A percentile compares a stretch with the other conserved stretches of the same genome.
Evolutionary conservation across 2,329 filamentous ascomycete genomes (phyloP).

Genomic region (Tolypocladium guangdongense): DNA sequence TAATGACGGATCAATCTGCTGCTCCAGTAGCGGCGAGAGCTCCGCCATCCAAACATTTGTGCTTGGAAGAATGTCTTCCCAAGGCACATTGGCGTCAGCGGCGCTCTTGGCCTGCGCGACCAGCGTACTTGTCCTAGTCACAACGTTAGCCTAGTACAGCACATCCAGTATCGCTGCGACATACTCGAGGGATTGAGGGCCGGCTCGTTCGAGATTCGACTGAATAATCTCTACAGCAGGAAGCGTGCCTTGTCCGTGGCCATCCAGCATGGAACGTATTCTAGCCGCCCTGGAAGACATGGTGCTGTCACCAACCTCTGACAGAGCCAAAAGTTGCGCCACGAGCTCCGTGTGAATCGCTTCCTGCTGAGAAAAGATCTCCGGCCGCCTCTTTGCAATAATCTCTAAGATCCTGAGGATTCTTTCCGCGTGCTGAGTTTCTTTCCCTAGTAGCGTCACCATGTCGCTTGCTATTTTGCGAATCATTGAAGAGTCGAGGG

Average conservation of each 20-base stretch:
- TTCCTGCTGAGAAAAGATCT: conserved; percentile 32
- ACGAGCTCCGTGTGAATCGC: conserved; percentile 38
- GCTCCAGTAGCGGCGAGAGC: conserved; percentile 42
- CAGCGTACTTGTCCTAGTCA: conserved; percentile 38
- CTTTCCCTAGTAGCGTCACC: conserved; percentile 20
- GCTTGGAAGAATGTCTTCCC: conserved; percentile 50
- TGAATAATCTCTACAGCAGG: conserved; percentile 42
- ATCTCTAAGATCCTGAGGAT: conserved; percentile 36
- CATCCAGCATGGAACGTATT: conserved; percentile 36
- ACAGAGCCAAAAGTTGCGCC: conserved; percentile 40
- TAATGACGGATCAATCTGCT: conserved; percentile 48
- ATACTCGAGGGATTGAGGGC: conserved; percentile 39
- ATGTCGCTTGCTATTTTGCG: conserved; percentile 23
- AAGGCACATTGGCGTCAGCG: conserved; percentile 13
- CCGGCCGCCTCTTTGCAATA: conserved; percentile 32
- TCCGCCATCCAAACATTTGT: conserved; percentile 54
- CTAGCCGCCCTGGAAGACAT: conserved; percentile 29
- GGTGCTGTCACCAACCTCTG: conserved; percentile 32
- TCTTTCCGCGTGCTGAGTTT: conserved; percentile 14
- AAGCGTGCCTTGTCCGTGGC: conserved; percentile 27
- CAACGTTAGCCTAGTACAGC: background rate
- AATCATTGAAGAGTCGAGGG: conserved; percentile 24
- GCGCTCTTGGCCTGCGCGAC: conserved; percentile 32
- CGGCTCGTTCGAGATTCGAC: conserved; percentile 40
- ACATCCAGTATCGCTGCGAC: conserved; percentile 7